A percentile compares a stretch with the other conserved stretches of the same genome.
Conservation (phyloP, 352 stramenopile species). For the Globisporangium radiosum region DNA sequence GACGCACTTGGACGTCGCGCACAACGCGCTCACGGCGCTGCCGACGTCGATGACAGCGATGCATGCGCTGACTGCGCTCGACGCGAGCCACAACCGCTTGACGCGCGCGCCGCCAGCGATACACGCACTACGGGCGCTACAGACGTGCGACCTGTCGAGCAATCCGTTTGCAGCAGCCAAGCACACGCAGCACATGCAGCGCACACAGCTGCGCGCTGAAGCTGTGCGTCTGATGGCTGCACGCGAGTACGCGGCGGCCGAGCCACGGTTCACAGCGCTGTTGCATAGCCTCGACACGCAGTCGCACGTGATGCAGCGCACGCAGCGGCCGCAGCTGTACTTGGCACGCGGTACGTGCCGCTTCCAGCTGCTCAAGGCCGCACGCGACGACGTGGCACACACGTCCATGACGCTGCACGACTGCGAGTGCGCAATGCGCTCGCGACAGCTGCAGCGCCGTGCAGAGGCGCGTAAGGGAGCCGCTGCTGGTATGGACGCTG, state of each 20-base stretch:
- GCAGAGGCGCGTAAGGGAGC: too few relatives aligned
- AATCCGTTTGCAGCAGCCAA: conserved; percentile 38
- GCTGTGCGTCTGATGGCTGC: conserved; percentile 27
- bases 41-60: conserved; percentile 47
- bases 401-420: conserved; percentile 11
- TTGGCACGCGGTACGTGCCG: conserved; percentile 40
- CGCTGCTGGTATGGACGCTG: too few relatives aligned
- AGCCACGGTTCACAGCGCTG: conserved; percentile 24
- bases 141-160: conserved; percentile 54
- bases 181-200: neutral
- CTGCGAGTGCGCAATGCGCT: conserved; percentile 20
- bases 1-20: conserved; percentile 32
- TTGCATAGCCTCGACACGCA: conserved; percentile 17
- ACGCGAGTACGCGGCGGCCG: conserved; percentile 18
- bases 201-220: conserved; percentile 6
- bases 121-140: conserved; percentile 10
- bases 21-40: conserved; percentile 37
- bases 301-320: conserved; percentile 13
- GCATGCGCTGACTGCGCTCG: conserved; percentile 25
- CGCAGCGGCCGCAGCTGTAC: conserved; percentile 21
- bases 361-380: conserved; percentile 28
- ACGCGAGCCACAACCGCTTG: conserved; percentile 46
- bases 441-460: neutral
- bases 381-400: conserved; percentile 16
- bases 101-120: conserved; percentile 20